Conservation (phyloP, 192 early-diverging fungal genomes). For the Obelidium mucronatum region DNA sequence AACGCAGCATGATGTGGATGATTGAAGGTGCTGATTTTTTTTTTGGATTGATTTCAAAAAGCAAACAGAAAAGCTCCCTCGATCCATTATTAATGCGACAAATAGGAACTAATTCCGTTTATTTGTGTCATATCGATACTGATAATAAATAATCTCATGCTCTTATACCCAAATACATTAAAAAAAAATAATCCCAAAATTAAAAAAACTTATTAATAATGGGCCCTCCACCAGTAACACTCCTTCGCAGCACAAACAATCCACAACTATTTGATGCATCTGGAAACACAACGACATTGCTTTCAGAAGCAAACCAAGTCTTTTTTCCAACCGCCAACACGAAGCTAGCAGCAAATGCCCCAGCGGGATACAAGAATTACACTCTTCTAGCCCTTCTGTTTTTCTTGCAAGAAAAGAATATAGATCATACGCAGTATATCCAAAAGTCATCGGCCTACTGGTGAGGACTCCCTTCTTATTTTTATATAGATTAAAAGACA, state of each 20-base stretch:
- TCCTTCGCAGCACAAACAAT: background rate
- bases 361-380: conserved; percentile 60
- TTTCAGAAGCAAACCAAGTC: background rate
- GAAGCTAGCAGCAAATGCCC: background rate
- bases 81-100: no score
- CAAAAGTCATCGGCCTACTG: conserved; percentile 41
- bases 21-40: no score
- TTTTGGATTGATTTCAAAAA: no score
- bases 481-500: background rate
- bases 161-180: no score
- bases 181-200: background rate
- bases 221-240: background rate
- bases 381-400: conserved; percentile 75
- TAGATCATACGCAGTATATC: conserved; percentile 78
- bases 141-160: no score
- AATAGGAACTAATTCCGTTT: no score
- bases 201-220: background rate
- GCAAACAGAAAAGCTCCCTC: no score
- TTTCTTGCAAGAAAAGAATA: conserved; percentile 67
- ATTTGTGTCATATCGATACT: no score
- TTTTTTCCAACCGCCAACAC: background rate
- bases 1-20: no score
- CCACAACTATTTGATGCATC: conserved; percentile 1
- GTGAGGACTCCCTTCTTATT: conserved; percentile 31
- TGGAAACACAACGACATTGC: background rate